Evolutionary conservation across 371 early-diverging fungal species (phyloP).

Genomic region (Circinella minor): DNA sequence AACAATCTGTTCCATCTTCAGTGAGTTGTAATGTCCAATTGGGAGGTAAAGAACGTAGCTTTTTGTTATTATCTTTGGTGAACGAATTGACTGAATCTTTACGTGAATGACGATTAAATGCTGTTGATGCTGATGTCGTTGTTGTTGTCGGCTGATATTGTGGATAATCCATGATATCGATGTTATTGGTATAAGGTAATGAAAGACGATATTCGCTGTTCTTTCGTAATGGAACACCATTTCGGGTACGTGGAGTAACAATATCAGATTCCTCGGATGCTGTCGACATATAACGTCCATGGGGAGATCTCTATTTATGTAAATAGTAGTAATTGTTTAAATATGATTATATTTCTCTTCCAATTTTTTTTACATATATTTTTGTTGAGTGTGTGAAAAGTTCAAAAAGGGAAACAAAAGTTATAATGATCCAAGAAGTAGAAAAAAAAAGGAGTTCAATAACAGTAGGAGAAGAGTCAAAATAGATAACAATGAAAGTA

Average conservation of each 20-base stretch:
- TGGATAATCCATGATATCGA: neutral
- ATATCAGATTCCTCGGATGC: conserved; percentile 20
- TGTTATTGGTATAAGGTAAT: conserved; percentile 21
- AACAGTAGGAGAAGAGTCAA: neutral
- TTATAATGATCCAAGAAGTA: neutral
- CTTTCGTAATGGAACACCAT: conserved; percentile 28
- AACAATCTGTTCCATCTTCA: conserved; percentile 51
- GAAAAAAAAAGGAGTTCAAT: neutral
- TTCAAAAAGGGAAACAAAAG: neutral
- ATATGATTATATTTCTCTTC: too few relatives aligned
- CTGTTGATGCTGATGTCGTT: neutral
- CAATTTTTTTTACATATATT: neutral
- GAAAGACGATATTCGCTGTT: conserved; percentile 32
- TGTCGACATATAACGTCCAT: conserved; percentile 12
- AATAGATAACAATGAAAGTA: conserved; percentile 3
- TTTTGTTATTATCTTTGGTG: neutral
- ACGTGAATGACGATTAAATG: neutral
- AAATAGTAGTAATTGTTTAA: too few relatives aligned
- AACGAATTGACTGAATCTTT: neutral
- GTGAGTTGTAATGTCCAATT: conserved; percentile 51
- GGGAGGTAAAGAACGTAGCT: conserved; percentile 32
- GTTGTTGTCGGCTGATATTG: neutral
- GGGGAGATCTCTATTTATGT: conserved; percentile 1
- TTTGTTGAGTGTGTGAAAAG: neutral
- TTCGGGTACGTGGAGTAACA: conserved; percentile 11